Percentiles rank a stretch among this genome's conserved stretches.
These are phyloP conservation scores for Mortierella sp. DNA, from an alignment of 371 early-diverging fungal genomes.

Conservation along the genomic window DNA sequence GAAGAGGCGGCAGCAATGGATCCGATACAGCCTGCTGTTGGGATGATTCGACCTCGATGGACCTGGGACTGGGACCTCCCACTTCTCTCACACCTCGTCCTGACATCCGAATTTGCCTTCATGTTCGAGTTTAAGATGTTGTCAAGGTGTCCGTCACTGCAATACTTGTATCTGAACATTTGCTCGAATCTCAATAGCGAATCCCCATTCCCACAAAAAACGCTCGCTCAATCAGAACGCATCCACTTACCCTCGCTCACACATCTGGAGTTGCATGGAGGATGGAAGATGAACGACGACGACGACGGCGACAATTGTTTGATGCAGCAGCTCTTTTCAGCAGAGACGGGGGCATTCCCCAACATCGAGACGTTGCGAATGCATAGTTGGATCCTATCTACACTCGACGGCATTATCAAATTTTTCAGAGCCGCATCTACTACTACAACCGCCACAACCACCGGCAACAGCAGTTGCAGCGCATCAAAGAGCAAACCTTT, in stretches of 20 bases:
- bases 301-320: background rate
- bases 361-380: background rate
- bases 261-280: background rate
- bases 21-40: background rate
- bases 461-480: too few relatives aligned
- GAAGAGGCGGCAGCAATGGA: background rate
- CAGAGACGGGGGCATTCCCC: background rate
- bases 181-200: background rate
- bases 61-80: conserved; percentile 2
- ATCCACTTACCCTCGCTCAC: background rate
- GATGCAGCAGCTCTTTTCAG: background rate
- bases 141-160: background rate
- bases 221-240: background rate
- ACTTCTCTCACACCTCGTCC: background rate
- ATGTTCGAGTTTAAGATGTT: background rate
- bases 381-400: background rate
- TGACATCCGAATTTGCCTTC: background rate
- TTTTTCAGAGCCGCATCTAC: background rate
- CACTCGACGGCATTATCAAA: background rate
- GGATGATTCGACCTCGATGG: background rate
- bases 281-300: background rate
- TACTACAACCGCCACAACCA: background rate
- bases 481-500: background rate
- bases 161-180: background rate
- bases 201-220: background rate